These are phyloP conservation scores for Neopestalotiopsis sp. DNA, from an alignment of 2,329 filamentous ascomycete species.

Conservation along the genomic window DNA sequence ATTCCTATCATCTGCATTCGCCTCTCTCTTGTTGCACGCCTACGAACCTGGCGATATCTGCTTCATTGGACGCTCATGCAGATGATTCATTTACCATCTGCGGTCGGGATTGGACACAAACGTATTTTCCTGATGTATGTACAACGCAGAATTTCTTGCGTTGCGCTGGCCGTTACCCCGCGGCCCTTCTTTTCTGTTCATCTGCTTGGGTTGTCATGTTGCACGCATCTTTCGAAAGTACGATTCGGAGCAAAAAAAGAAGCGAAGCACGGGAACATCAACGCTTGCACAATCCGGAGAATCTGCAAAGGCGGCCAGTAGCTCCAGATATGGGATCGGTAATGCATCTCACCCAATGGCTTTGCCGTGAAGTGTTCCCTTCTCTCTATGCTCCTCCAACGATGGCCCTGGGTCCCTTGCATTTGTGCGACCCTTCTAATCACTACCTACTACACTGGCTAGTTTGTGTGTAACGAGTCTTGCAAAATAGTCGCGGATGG, in stretches of 20 bases:
- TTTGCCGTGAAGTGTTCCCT: neutral
- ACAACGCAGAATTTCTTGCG: slow-evolving; percentile 14
- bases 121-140: neutral
- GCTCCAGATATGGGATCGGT: slow-evolving; percentile 11
- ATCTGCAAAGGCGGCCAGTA: slow-evolving; percentile 15
- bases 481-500: neutral
- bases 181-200: slow-evolving; percentile 2
- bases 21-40: slow-evolving; percentile 2
- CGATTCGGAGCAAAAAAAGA: neutral
- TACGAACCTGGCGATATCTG: neutral
- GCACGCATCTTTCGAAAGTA: slow-evolving; percentile 1
- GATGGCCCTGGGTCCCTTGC: slow-evolving; percentile 14
- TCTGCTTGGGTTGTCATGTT: neutral
- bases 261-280: neutral
- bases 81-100: slow-evolving; percentile 8
- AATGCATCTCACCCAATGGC: slow-evolving; percentile 7
- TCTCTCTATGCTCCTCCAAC: neutral
- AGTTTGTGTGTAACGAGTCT: neutral
- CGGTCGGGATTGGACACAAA: neutral
- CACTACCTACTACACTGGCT: neutral
- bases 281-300: neutral
- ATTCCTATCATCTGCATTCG: neutral
- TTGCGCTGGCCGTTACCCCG: slow-evolving; percentile 12
- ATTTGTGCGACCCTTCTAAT: neutral
- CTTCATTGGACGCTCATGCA: slow-evolving; percentile 1